Percentiles rank a stretch among this genome's conserved stretches.
phyloP scores from a whole-genome alignment of 768 basidiomycete species.

The Mycena crocata region DNA sequence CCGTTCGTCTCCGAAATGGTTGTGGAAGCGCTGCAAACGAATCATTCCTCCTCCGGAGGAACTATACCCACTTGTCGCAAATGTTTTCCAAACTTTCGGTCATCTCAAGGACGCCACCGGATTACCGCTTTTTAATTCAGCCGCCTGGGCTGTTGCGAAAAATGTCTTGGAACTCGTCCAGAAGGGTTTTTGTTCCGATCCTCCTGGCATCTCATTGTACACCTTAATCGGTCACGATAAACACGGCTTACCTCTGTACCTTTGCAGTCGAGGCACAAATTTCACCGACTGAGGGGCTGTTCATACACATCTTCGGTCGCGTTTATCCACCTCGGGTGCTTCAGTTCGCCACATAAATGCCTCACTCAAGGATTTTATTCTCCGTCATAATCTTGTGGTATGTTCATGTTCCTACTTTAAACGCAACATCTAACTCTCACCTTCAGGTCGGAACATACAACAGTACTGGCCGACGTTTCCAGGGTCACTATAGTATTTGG shows the following conservation, averaged over 20 bases:
- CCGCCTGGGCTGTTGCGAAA: conserved; percentile 44
- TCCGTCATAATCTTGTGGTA: conserved; percentile 6
- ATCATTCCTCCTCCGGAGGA: neutral
- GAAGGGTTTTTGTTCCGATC: conserved; percentile 36
- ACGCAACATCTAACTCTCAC: neutral
- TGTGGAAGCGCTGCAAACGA: neutral
- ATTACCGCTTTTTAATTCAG: neutral
- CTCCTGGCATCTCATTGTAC: conserved; percentile 31
- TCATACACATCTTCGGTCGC: conserved; percentile 45
- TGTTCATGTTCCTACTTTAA: neutral
- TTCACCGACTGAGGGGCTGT: conserved; percentile 47
- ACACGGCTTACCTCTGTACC: conserved; percentile 41
- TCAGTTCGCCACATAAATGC: conserved; percentile 6
- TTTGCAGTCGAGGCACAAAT: conserved; percentile 47
- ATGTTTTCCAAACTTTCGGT: neutral
- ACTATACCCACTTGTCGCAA: neutral
- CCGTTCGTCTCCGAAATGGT: neutral
- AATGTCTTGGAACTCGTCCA: conserved; percentile 43
- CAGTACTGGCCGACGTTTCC: conserved; percentile 1
- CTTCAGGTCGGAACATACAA: conserved; percentile 10
- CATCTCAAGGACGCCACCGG: neutral
- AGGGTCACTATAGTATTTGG: conserved; percentile 15
- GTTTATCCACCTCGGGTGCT: neutral
- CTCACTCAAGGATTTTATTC: neutral
- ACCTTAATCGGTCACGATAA: conserved; percentile 6